phyloP scores from a whole-genome alignment of 2,329 filamentous ascomycete genomes.

The Biscogniauxia marginata region DNA sequence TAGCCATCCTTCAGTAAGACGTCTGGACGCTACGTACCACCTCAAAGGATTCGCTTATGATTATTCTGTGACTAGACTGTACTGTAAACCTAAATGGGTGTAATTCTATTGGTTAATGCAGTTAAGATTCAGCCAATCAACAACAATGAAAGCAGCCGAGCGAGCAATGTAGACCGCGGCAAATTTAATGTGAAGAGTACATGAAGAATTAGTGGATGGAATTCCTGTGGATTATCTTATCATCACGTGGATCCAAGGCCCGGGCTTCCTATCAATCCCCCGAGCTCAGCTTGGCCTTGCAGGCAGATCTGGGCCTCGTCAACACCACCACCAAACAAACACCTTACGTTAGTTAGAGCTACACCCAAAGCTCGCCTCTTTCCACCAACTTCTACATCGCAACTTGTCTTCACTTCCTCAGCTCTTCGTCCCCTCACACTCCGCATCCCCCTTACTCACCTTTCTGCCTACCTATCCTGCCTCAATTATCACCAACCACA shows the following conservation, averaged over 20 bases:
- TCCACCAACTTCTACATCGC: conserved; percentile 8
- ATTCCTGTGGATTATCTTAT: too few relatives aligned
- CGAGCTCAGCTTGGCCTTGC: conserved; percentile 2
- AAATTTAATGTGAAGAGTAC: too few relatives aligned
- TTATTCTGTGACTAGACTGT: neutral
- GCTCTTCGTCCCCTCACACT: neutral
- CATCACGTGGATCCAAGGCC: neutral
- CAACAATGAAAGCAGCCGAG: too few relatives aligned
- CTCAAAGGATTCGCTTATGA: too few relatives aligned
- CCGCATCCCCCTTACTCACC: neutral
- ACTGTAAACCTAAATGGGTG: neutral
- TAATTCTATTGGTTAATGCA: neutral
- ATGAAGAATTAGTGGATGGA: too few relatives aligned
- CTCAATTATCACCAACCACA: neutral
- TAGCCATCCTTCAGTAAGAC: too few relatives aligned
- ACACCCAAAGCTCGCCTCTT: conserved; percentile 11
- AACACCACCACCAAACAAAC: conserved; percentile 10
- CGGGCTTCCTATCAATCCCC: too few relatives aligned
- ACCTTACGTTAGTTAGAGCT: conserved; percentile 14
- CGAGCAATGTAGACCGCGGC: too few relatives aligned
- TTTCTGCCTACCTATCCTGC: neutral
- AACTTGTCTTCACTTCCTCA: neutral
- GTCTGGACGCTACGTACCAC: too few relatives aligned
- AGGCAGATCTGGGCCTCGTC: conserved; percentile 27
- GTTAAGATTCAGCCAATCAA: too few relatives aligned